Evolutionary conservation across 2,329 filamentous ascomycete species (phyloP).

Genomic region (Knufia fluminis): DNA sequence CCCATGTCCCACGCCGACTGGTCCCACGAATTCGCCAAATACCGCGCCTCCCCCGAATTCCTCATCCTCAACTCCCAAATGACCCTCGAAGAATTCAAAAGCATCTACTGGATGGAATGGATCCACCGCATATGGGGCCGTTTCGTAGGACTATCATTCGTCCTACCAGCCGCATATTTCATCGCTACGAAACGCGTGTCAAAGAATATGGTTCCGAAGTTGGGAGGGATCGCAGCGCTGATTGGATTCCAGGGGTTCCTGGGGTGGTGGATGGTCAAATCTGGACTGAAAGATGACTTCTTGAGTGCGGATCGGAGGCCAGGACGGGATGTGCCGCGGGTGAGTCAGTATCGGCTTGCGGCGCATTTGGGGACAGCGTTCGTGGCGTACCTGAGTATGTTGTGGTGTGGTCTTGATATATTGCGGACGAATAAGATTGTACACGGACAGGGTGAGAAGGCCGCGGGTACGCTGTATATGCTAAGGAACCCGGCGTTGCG

Average conservation of each 20-base stretch:
- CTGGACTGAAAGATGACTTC: slow-evolving; percentile 87
- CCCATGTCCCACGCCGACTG: slow-evolving; percentile 71
- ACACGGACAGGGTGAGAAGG: not conserved
- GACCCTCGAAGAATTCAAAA: slow-evolving; percentile 88
- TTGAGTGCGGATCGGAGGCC: slow-evolving; percentile 86
- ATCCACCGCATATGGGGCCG: slow-evolving; percentile 89
- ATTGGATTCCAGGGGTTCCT: slow-evolving; percentile 94
- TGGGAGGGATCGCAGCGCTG: slow-evolving; percentile 73
- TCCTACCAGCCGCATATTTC: slow-evolving; percentile 81
- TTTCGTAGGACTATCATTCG: slow-evolving; percentile 79
- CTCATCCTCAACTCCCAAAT: slow-evolving; percentile 86
- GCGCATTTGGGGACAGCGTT: slow-evolving; percentile 87
- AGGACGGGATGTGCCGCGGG: slow-evolving; percentile 40
- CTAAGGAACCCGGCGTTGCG: slow-evolving; percentile 60
- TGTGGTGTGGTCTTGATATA: slow-evolving; percentile 77
- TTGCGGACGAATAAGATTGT: slow-evolving; percentile 68
- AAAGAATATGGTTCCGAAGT: slow-evolving; percentile 62
- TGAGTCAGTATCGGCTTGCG: slow-evolving; percentile 87
- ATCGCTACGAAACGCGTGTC: slow-evolving; percentile 71
- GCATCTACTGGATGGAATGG: slow-evolving; percentile 99
- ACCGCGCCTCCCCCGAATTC: slow-evolving; percentile 87
- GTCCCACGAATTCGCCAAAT: slow-evolving; percentile 88
- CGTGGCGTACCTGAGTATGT: slow-evolving; percentile 86
- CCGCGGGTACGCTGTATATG: slow-evolving; percentile 52
- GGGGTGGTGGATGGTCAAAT: slow-evolving; percentile 99